phyloP scores from a whole-genome alignment of 257 asterid species.

The Salvia splendens region DNA sequence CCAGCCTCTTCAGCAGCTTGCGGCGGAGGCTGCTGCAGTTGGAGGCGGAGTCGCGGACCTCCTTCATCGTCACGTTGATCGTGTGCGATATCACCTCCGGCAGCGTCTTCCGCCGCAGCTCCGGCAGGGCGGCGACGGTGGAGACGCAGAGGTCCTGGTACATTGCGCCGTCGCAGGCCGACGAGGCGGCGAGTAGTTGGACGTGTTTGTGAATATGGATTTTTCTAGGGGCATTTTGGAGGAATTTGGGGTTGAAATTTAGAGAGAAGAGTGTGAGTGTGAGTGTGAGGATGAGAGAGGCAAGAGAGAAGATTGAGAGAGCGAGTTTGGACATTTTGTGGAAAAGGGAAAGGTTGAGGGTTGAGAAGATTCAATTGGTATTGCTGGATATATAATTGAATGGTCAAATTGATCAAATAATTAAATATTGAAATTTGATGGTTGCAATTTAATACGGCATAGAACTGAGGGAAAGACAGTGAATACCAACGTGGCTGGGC shows the following conservation, averaged over 20 bases:
- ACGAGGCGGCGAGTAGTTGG: slow-evolving; percentile 41
- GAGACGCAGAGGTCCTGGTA: slow-evolving; percentile 75
- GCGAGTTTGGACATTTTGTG: slow-evolving; percentile 39
- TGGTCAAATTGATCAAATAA: background rate
- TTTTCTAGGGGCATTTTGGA: slow-evolving; percentile 21
- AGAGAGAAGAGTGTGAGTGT: slow-evolving; percentile 39
- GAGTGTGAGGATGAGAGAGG: slow-evolving; percentile 21
- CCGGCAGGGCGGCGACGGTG: slow-evolving; percentile 61
- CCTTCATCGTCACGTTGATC: slow-evolving; percentile 61
- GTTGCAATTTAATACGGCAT: background rate
- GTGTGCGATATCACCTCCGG: slow-evolving; percentile 70
- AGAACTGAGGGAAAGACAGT: slow-evolving; percentile 18
- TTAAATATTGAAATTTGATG: background rate
- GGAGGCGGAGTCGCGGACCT: slow-evolving; percentile 51
- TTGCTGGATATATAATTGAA: slow-evolving; percentile 22
- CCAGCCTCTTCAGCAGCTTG: slow-evolving; percentile 45
- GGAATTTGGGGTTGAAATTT: slow-evolving; percentile 20
- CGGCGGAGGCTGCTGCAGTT: slow-evolving; percentile 63
- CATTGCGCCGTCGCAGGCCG: slow-evolving; percentile 69
- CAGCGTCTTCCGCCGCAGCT: slow-evolving; percentile 59
- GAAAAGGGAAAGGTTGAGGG: background rate
- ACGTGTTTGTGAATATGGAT: slow-evolving; percentile 52
- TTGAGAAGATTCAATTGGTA: background rate
- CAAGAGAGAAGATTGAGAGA: slow-evolving; percentile 38
- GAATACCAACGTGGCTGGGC: slow-evolving; percentile 30